A percentile compares a stretch with the other conserved stretches of the same genome.
phyloP scores from a whole-genome alignment of 1,139 yeast species.

The Meyerozyma carpophila region DNA sequence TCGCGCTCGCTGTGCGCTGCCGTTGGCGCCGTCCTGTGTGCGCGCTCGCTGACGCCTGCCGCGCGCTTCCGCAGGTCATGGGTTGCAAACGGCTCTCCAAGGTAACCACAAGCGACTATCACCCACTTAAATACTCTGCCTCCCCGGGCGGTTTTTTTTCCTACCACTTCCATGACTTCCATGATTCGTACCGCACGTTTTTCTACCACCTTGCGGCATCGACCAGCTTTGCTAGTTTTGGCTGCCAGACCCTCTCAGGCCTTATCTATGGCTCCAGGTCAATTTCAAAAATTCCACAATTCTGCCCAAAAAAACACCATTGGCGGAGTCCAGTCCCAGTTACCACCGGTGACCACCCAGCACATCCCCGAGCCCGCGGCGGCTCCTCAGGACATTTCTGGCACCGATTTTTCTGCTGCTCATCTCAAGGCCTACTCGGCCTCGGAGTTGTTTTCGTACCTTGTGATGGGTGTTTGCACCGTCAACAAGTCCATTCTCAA shows the following conservation, averaged over 20 bases:
- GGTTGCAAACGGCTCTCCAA: not conserved
- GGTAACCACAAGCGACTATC: conserved; percentile 1
- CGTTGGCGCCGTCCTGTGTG: not conserved
- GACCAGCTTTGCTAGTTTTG: not conserved
- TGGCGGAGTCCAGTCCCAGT: conserved; percentile 6
- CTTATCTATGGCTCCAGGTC: not conserved
- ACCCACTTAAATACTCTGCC: not conserved
- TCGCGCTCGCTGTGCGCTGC: not conserved
- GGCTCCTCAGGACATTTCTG: conserved; percentile 2
- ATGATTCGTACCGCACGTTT: not conserved
- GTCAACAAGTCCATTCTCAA: conserved; percentile 56
- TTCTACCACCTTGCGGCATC: not conserved
- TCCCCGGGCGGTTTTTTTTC: not conserved
- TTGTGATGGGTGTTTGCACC: conserved; percentile 65
- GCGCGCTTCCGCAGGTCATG: conserved; percentile 1
- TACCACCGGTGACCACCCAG: conserved; percentile 7
- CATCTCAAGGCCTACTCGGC: conserved; percentile 30
- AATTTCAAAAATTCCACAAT: conserved; percentile 6
- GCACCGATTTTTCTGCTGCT: conserved; percentile 9
- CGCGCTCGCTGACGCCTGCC: not conserved
- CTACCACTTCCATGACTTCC: not conserved
- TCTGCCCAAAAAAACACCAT: conserved; percentile 15
- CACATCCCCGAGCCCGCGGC: conserved; percentile 4
- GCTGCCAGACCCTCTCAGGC: not conserved
- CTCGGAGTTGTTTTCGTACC: conserved; percentile 52